These are phyloP conservation scores for Claviceps sp. DNA, from an alignment of 2,329 filamentous ascomycete genomes.

Conservation along the genomic window DNA sequence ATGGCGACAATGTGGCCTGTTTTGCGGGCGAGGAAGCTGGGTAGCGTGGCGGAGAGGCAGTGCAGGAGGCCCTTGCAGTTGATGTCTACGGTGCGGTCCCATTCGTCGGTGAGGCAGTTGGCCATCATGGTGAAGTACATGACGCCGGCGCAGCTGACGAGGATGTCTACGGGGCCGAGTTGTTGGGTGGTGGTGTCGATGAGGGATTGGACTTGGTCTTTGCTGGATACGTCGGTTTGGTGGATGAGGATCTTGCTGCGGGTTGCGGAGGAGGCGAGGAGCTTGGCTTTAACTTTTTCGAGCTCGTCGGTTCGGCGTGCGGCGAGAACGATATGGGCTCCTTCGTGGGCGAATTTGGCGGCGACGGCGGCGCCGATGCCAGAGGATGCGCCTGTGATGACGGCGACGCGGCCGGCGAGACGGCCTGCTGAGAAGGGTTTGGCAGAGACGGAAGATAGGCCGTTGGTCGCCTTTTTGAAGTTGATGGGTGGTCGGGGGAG, in stretches of 20 bases:
- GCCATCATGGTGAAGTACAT: slow-evolving; percentile 89
- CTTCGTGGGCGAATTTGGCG: slow-evolving; percentile 53
- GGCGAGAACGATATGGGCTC: slow-evolving; percentile 57
- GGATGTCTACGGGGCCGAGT: slow-evolving; percentile 62
- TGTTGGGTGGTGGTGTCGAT: slow-evolving; percentile 43
- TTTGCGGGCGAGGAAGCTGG: slow-evolving; percentile 56
- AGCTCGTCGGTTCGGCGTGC: slow-evolving; percentile 58
- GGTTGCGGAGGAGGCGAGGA: slow-evolving; percentile 37
- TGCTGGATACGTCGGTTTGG: slow-evolving; percentile 60
- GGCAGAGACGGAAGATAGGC: slow-evolving; percentile 26
- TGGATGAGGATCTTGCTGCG: slow-evolving; percentile 56
- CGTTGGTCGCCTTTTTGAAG: slow-evolving; percentile 17
- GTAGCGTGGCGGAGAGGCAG: slow-evolving; percentile 55
- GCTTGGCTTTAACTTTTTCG: slow-evolving; percentile 49
- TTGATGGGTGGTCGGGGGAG: slow-evolving; percentile 47
- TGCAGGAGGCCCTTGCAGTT: slow-evolving; percentile 76
- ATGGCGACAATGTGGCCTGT: slow-evolving; percentile 66
- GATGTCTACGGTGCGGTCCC: slow-evolving; percentile 72
- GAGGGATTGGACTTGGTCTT: slow-evolving; percentile 51
- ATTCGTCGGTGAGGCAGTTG: slow-evolving; percentile 59
- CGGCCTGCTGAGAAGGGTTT: slow-evolving; percentile 47
- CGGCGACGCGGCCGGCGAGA: slow-evolving; percentile 54
- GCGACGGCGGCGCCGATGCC: slow-evolving; percentile 69
- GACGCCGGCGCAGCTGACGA: slow-evolving; percentile 70
- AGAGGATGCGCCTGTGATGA: slow-evolving; percentile 68